Conservation (phyloP, 768 basidiomycete genomes). For the Rhodosporidiobolus sp. region DNA sequence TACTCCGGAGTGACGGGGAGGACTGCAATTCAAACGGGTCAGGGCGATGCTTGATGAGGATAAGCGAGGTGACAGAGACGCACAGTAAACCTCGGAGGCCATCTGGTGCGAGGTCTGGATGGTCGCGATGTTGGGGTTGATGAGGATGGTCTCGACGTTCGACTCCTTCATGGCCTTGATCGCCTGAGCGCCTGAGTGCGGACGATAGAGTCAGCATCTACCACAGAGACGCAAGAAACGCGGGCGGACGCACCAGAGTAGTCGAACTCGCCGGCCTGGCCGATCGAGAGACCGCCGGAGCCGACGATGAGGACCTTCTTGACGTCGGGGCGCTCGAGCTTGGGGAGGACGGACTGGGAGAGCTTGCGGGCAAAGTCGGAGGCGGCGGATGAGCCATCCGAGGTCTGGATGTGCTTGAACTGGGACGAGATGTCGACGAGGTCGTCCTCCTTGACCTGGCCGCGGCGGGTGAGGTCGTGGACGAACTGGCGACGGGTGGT, state of each 20-base stretch:
- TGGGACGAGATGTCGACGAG: slow-evolving; percentile 41
- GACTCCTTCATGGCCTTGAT: slow-evolving; percentile 96
- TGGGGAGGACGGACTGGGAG: slow-evolving; percentile 89
- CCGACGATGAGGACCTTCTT: slow-evolving; percentile 95
- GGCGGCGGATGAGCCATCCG: slow-evolving; percentile 48
- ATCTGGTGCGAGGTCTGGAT: slow-evolving; percentile 99
- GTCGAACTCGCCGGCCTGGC: slow-evolving; percentile 99
- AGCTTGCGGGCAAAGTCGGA: slow-evolving; percentile 90
- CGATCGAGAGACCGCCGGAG: slow-evolving; percentile 91
- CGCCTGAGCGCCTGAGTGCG: slow-evolving; percentile 74
- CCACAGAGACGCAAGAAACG: background rate
- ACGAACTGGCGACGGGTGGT: slow-evolving; percentile 23
- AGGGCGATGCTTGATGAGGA: background rate
- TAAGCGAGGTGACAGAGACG: too few species aligned
- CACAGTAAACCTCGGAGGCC: slow-evolving; percentile 87
- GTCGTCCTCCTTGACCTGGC: slow-evolving; percentile 24
- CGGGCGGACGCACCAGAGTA: slow-evolving; percentile 64
- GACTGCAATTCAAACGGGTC: slow-evolving; percentile 47
- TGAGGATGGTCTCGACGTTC: slow-evolving; percentile 74
- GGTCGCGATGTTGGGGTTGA: slow-evolving; percentile 96
- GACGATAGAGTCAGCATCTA: background rate
- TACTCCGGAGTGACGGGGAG: slow-evolving; percentile 94
- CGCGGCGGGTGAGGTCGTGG: slow-evolving; percentile 27
- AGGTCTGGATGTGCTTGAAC: slow-evolving; percentile 41
- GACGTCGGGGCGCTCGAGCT: slow-evolving; percentile 83